Base-by-base conservation (phyloP, 305 asterid species). In the Solanum chacoense region DNA sequence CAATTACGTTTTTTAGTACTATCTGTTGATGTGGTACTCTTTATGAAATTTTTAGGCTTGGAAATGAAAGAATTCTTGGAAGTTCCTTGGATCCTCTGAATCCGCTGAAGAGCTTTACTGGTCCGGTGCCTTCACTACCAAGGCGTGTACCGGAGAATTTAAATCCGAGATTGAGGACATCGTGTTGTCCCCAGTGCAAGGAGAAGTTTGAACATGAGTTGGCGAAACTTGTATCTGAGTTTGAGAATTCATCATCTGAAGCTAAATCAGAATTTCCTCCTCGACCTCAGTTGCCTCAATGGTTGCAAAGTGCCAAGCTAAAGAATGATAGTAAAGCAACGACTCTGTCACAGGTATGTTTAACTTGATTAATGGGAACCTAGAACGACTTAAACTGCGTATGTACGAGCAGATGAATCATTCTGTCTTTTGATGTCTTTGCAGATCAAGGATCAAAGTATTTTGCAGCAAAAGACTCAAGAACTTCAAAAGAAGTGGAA, bases 401-500 rank as follows among this genome's bases (percentile, higher is more conserved):
- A 67, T 5, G 31, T 45, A 50, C 11, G 7, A 83, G 18, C 29
- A 6, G 38, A 45, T 45, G 35, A 74, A 63, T 90, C 36, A 91
- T 45, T 28, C 11, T 86, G 76, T 37, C 18, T 84, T 55, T 85
- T 29, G 16, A 4, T 88, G 28, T 73, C 24, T 89, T 87, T 69
- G 84, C 93, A 96, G 99, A 91, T 87, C 5, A 94, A 93, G 90
- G 95, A 91, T 90, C 91, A 88, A 86, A 96, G 92, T 42, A 93
- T 96, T 83, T 90, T 94, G 36, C 91, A 93, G 92, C 97, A 92
- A 77, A 95, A 94, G 92, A 91, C 92, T 89, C 95, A 91, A 88
- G 98, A 94, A 75, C 91, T 96, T 89, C 97, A 93, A 90, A 95
- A 92, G 90, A 94, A 94, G 89, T 97, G 98, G 99, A 91, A 91